A percentile compares a stretch with the other conserved stretches of the same genome.
These are phyloP conservation scores for Lactarius akahatsu DNA, from an alignment of 768 basidiomycete species.

Conservation along the genomic window DNA sequence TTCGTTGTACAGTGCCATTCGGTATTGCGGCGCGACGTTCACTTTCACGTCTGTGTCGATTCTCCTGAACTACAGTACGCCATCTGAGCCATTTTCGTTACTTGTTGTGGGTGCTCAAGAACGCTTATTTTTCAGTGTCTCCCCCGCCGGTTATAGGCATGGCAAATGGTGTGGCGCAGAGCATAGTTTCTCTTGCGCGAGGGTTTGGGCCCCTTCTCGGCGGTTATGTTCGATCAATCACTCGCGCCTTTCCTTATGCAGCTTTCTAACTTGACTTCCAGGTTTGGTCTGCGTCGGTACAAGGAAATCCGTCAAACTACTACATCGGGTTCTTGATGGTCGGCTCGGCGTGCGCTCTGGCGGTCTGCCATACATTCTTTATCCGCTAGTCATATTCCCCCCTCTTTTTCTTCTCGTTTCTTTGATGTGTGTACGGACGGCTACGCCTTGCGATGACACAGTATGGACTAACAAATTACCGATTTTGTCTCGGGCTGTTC, in stretches of 20 bases:
- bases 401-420: background rate
- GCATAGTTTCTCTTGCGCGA: constrained; percentile 89
- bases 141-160: constrained; percentile 86
- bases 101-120: constrained; percentile 10
- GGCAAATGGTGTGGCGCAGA: constrained; percentile 95
- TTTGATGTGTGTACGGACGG: background rate
- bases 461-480: background rate
- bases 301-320: constrained; percentile 18
- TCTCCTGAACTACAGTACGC: constrained; percentile 78
- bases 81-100: background rate
- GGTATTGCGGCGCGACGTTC: constrained; percentile 87
- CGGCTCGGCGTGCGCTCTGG: constrained; percentile 16
- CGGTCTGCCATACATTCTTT: constrained; percentile 18
- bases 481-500: background rate
- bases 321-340: constrained; percentile 26
- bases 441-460: background rate
- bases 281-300: constrained; percentile 27
- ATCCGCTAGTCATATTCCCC: constrained; percentile 13
- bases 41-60: constrained; percentile 90
- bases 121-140: constrained; percentile 58
- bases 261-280: constrained; percentile 9
- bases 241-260: background rate
- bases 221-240: constrained; percentile 59
- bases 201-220: constrained; percentile 87
- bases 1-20: constrained; percentile 57